Conservation (phyloP, 2,329 filamentous ascomycete species). For the Aspergillus pseudonomiae region DNA sequence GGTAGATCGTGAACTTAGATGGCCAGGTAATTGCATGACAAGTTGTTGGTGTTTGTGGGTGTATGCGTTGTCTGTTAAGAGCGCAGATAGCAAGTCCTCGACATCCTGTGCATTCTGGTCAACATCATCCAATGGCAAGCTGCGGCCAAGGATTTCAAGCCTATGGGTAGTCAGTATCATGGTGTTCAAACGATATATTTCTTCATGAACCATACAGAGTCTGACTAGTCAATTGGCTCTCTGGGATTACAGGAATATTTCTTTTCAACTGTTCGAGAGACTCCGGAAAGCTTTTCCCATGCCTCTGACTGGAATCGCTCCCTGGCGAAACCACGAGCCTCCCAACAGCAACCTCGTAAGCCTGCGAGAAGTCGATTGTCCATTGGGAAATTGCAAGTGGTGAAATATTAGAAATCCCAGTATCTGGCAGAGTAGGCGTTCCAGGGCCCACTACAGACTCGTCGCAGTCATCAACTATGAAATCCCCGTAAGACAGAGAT, state of each 20-base stretch:
- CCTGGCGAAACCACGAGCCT: slow-evolving; percentile 11
- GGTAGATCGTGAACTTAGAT: slow-evolving; percentile 18
- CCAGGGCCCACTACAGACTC: slow-evolving; percentile 25
- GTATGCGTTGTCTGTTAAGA: neutral
- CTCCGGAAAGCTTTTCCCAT: slow-evolving; percentile 25
- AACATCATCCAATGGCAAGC: slow-evolving; percentile 38
- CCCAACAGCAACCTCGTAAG: slow-evolving; percentile 31
- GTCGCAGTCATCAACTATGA: slow-evolving; percentile 44
- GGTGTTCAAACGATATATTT: neutral
- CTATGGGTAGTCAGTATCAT: slow-evolving; percentile 25
- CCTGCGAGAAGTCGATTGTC: slow-evolving; percentile 32
- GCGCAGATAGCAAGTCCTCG: slow-evolving; percentile 27
- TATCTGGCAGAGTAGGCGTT: slow-evolving; percentile 11
- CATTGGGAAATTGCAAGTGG: slow-evolving; percentile 27
- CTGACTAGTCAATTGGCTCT: slow-evolving; percentile 20
- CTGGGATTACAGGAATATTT: slow-evolving; percentile 8
- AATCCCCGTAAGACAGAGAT: slow-evolving; percentile 28
- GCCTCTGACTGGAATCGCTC: neutral
- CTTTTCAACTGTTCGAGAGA: slow-evolving; percentile 25
- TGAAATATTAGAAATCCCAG: slow-evolving; percentile 14
- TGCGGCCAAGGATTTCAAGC: slow-evolving; percentile 34
- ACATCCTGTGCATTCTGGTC: slow-evolving; percentile 38
- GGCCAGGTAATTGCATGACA: slow-evolving; percentile 24
- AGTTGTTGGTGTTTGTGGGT: slow-evolving; percentile 16
- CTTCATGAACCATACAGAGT: slow-evolving; percentile 33